Evolutionary conservation across 805 yeast genomes (phyloP).

Genomic region (Kodamaea kakaduensis): DNA sequence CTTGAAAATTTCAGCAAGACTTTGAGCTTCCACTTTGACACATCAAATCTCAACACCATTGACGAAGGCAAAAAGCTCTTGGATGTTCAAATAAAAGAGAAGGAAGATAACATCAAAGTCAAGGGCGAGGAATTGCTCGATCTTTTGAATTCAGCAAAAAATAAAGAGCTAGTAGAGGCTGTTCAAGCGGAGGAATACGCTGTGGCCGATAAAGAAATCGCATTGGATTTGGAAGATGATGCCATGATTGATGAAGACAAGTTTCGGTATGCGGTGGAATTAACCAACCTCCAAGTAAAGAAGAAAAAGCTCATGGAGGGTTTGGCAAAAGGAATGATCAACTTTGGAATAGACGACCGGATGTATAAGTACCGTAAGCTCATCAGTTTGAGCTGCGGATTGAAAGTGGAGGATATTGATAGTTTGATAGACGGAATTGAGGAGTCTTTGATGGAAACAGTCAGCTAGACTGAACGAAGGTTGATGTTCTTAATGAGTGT

Average conservation of each 20-base stretch:
- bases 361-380: constrained; percentile 75
- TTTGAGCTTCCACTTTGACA: constrained; percentile 26
- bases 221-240: constrained; percentile 10
- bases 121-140: constrained; percentile 23
- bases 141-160: constrained; percentile 39
- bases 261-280: constrained; percentile 15
- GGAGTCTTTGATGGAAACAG: constrained; percentile 14
- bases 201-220: constrained; percentile 4
- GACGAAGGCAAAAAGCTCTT: constrained; percentile 26
- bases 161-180: constrained; percentile 40
- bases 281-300: constrained; percentile 51
- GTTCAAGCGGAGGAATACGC: constrained; percentile 34
- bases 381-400: constrained; percentile 72
- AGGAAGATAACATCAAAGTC: constrained; percentile 13
- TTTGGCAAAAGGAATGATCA: constrained; percentile 44
- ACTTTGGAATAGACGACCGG: constrained; percentile 46
- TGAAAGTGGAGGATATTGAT: constrained; percentile 74
- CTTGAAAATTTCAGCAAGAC: constrained; percentile 23
- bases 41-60: constrained; percentile 23
- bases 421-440: constrained; percentile 74
- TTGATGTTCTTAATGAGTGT: too few relatives aligned
- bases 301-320: constrained; percentile 42
- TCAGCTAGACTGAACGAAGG: constrained; percentile 5
- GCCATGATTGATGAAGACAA: constrained; percentile 12
- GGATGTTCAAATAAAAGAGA: constrained; percentile 14